Conservation (phyloP, 2,329 filamentous ascomycete species). For the Fusarium abutilonis region DNA sequence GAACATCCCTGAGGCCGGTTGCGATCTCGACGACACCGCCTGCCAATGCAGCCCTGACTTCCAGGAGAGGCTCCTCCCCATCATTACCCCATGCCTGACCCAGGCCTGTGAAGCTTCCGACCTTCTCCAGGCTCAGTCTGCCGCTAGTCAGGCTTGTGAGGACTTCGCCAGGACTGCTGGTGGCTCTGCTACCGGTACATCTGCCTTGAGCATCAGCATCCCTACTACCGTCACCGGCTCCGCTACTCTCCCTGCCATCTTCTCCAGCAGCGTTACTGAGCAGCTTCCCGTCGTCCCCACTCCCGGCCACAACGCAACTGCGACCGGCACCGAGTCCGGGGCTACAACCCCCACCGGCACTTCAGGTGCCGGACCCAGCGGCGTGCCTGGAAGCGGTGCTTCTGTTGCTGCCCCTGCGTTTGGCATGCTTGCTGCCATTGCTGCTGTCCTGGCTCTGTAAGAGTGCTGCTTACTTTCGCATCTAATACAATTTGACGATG, state of each 20-base stretch:
- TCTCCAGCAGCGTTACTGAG: conserved; percentile 25
- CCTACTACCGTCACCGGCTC: conserved; percentile 29
- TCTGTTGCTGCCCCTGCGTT: conserved; percentile 44
- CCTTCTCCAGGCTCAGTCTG: conserved; percentile 47
- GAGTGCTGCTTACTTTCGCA: conserved; percentile 1
- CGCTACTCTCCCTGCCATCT: conserved; percentile 27
- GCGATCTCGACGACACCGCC: conserved; percentile 49
- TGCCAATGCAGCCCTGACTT: conserved; percentile 54
- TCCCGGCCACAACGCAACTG: conserved; percentile 1
- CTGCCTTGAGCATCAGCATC: conserved; percentile 23
- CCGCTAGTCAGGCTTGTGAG: conserved; percentile 48
- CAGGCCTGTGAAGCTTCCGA: conserved; percentile 49
- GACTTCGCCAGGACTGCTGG: conserved; percentile 34
- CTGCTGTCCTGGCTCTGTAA: conserved; percentile 50
- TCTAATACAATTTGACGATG: background rate
- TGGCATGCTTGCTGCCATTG: conserved; percentile 48
- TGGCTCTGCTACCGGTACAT: background rate
- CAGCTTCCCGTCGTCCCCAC: conserved; percentile 18
- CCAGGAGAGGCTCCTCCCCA: conserved; percentile 46
- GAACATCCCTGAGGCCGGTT: conserved; percentile 51
- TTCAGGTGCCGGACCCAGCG: conserved; percentile 4
- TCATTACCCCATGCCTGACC: conserved; percentile 49
- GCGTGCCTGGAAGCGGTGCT: conserved; percentile 21
- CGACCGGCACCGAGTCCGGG: conserved; percentile 5
- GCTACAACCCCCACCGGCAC: conserved; percentile 7